Evolutionary conservation across 176 grass and related monocot species (phyloP).

Genomic region (Cenchrus fungigraminus): DNA sequence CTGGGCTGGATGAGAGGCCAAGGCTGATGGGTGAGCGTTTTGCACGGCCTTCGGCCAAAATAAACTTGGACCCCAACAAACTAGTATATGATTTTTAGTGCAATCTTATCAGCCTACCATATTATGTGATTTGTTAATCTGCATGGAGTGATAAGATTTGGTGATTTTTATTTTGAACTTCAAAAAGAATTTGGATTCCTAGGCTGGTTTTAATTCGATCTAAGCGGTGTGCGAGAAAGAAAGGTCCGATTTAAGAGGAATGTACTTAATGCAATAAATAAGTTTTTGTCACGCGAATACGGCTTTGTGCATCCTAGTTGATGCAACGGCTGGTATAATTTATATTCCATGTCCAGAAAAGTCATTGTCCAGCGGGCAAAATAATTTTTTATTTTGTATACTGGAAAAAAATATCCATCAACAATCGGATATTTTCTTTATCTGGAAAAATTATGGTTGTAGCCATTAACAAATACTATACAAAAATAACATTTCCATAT

Average conservation of each 20-base stretch:
- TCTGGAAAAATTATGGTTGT: background rate
- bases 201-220: constrained; percentile 1
- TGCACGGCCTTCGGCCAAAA: constrained; percentile 28
- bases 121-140: background rate
- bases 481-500: background rate
- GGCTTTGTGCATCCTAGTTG: background rate
- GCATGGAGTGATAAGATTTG: background rate
- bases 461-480: background rate
- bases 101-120: background rate
- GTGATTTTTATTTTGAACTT: background rate
- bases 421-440: background rate
- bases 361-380: too few species aligned
- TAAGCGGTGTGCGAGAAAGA: background rate
- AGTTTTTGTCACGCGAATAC: background rate
- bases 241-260: background rate
- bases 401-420: too few species aligned
- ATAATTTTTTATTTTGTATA: too few species aligned
- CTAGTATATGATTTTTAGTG: background rate
- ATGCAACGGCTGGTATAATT: background rate
- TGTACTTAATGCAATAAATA: background rate
- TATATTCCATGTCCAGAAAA: background rate
- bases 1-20: constrained; percentile 14
- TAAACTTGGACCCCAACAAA: constrained; percentile 13
- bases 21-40: constrained; percentile 31
- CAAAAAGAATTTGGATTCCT: background rate